These are phyloP conservation scores for Colletotrichum spinosum DNA, from an alignment of 2,329 filamentous ascomycete species.

Conservation along the genomic window DNA sequence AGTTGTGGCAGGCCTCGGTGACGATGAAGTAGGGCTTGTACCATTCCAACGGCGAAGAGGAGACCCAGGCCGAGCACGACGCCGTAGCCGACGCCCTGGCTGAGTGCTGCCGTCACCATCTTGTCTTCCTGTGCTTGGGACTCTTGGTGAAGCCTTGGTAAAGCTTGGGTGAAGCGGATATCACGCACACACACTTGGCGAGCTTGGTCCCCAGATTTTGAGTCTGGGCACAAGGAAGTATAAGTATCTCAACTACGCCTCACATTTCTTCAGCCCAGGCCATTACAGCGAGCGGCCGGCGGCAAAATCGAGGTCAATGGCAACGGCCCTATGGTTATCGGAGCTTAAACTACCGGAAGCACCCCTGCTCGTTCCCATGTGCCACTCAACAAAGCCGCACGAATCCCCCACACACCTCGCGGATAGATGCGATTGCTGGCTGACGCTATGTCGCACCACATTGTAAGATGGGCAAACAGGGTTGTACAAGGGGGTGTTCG, in stretches of 20 bases:
- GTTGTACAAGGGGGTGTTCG: too few species aligned
- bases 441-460: background rate
- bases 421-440: background rate
- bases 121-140: conserved; percentile 3
- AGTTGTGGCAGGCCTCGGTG: background rate
- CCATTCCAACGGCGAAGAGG: conserved; percentile 79
- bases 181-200: too few species aligned
- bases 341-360: conserved; percentile 29
- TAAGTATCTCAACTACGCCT: conserved; percentile 17
- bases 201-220: background rate
- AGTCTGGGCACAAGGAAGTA: conserved; percentile 24
- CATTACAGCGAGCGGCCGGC: conserved; percentile 26
- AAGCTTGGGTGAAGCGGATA: background rate
- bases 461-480: background rate
- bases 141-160: background rate
- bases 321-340: conserved; percentile 23
- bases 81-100: conserved; percentile 79
- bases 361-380: conserved; percentile 17
- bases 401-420: conserved; percentile 8
- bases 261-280: background rate
- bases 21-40: conserved; percentile 33
- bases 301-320: conserved; percentile 22
- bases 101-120: conserved; percentile 51
- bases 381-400: conserved; percentile 12
- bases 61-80: conserved; percentile 81